Conservation (phyloP, 2,329 filamentous ascomycete genomes). For the Lasiodiplodia hormozganensis region DNA sequence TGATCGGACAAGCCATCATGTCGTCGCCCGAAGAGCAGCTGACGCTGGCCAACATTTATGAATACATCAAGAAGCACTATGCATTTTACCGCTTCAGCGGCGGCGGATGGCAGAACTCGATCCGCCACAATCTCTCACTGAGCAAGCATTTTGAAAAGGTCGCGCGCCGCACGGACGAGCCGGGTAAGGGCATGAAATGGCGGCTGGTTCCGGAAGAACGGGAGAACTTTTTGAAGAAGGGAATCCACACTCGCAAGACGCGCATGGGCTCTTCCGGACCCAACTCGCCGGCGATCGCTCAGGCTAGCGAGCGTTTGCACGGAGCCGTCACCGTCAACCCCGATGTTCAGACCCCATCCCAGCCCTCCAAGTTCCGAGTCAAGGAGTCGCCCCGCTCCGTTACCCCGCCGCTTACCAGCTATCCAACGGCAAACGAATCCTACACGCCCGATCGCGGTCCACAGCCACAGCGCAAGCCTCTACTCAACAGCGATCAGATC, state of each 20-base stretch:
- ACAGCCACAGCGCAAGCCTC: slow-evolving; percentile 38
- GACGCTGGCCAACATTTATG: slow-evolving; percentile 91
- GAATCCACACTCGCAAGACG: slow-evolving; percentile 51
- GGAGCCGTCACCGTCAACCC: slow-evolving; percentile 38
- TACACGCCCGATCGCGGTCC: slow-evolving; percentile 63
- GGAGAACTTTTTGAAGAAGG: slow-evolving; percentile 85
- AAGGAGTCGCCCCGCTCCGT: slow-evolving; percentile 53
- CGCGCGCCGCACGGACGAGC: slow-evolving; percentile 89
- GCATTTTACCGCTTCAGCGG: slow-evolving; percentile 89
- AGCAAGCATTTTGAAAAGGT: slow-evolving; percentile 97
- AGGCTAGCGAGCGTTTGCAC: slow-evolving; percentile 59
- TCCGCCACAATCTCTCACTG: slow-evolving; percentile 92
- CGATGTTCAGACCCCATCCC: slow-evolving; percentile 24
- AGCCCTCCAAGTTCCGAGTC: slow-evolving; percentile 36
- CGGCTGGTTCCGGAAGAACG: slow-evolving; percentile 83
- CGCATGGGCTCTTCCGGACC: slow-evolving; percentile 68
- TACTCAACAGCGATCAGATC: slow-evolving; percentile 31
- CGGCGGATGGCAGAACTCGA: slow-evolving; percentile 94
- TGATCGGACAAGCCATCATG: slow-evolving; percentile 96
- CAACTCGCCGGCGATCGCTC: slow-evolving; percentile 65
- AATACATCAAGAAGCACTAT: slow-evolving; percentile 88
- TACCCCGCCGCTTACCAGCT: slow-evolving; percentile 56
- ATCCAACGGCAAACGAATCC: slow-evolving; percentile 58
- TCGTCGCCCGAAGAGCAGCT: slow-evolving; percentile 86
- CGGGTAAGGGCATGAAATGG: slow-evolving; percentile 99